phyloP scores from a whole-genome alignment of 495 filamentous ascomycete species.

The Talaromyces liani region DNA sequence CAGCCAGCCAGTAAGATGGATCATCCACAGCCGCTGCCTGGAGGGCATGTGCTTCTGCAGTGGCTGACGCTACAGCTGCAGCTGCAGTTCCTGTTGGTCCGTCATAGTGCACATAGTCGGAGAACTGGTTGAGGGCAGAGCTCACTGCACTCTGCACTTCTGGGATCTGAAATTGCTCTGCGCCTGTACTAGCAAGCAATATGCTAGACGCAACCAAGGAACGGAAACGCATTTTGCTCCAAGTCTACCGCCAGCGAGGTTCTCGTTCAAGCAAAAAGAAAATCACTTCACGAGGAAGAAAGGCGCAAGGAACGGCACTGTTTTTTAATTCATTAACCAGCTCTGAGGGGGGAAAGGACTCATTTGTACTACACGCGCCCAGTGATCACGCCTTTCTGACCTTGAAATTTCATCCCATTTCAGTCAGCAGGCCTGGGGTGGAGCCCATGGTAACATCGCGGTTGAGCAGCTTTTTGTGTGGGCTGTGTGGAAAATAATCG shows the following conservation, averaged over 20 bases:
- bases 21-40: slow-evolving; percentile 18
- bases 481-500: background rate
- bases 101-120: slow-evolving; percentile 12
- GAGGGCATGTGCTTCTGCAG: background rate
- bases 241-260: background rate
- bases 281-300: background rate
- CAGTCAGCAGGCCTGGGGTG: background rate
- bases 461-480: background rate
- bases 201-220: slow-evolving; percentile 1
- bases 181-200: slow-evolving; percentile 16
- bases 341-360: background rate
- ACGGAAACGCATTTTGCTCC: background rate
- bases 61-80: background rate
- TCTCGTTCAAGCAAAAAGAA: background rate
- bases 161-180: slow-evolving; percentile 17
- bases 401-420: background rate
- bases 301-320: background rate
- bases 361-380: background rate
- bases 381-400: background rate
- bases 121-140: slow-evolving; percentile 13
- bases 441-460: slow-evolving; percentile 3
- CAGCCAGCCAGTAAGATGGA: slow-evolving; percentile 57
- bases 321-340: background rate
- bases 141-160: slow-evolving; percentile 16
- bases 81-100: slow-evolving; percentile 12